phyloP scores from a whole-genome alignment of 1,284 basidiomycete species.

The Golubevia sp. region DNA sequence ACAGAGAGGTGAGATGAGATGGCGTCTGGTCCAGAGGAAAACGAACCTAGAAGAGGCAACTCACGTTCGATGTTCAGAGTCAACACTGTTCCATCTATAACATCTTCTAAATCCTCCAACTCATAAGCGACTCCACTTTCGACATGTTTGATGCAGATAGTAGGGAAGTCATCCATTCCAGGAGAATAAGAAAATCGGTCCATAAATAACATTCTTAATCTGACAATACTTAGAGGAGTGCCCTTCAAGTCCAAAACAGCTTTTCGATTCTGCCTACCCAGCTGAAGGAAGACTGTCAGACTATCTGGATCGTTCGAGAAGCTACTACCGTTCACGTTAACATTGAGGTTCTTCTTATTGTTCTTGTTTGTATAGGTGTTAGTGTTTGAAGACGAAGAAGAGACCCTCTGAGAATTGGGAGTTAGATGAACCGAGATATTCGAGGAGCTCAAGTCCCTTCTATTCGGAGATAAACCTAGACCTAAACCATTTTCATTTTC shows the following conservation, averaged over 20 bases:
- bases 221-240: slow-evolving; percentile 39
- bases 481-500: background rate
- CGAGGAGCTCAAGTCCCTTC: background rate
- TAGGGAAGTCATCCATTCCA: slow-evolving; percentile 56
- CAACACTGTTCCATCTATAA: slow-evolving; percentile 43
- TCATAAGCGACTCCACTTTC: slow-evolving; percentile 54
- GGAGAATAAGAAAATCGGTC: slow-evolving; percentile 57
- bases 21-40: background rate
- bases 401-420: background rate
- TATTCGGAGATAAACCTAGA: slow-evolving; percentile 1
- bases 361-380: background rate
- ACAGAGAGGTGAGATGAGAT: background rate
- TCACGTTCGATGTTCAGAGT: slow-evolving; percentile 55
- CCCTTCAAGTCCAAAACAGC: slow-evolving; percentile 26
- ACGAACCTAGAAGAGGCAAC: background rate
- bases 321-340: no score
- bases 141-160: slow-evolving; percentile 55
- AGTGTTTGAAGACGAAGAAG: background rate
- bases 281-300: slow-evolving; percentile 44
- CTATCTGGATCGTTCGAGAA: background rate
- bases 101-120: slow-evolving; percentile 50
- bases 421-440: background rate
- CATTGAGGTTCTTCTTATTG: slow-evolving; percentile 1
- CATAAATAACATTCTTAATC: slow-evolving; percentile 57
- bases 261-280: slow-evolving; percentile 51